Base-by-base conservation (phyloP, 2,329 filamentous ascomycete genomes). In the Fusarium penzigii region DNA sequence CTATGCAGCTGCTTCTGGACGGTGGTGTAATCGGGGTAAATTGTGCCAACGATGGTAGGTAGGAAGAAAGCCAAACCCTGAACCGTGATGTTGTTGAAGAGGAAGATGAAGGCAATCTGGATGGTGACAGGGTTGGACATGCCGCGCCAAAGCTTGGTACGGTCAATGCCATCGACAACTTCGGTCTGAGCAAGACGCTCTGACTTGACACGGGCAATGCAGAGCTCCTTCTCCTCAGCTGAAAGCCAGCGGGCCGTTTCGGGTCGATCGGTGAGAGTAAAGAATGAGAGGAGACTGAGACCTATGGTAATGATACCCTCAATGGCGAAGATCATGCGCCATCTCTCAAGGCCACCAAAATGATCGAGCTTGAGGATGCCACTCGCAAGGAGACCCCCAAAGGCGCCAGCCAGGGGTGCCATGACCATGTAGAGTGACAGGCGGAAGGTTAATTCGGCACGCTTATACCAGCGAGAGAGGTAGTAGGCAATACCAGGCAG, bases 241-340 rank as follows among this genome's bases (percentile, higher is more conserved):
- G 76, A 77, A 7, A 89, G 77, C 86, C 86, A 89, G 29, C 75
- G 70, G 0, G 86, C 86, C 0, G 84, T 86, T 51, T 79, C 83
- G 0, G 86, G 86, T 1, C 85, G 79, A 65, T 89, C 86, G 2
- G 86, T 87, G 17, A 89, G 69, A 0, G 84, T 86, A 57, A 86
- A 54, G 66, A 87, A 88, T 8, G 77, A 68, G 29, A 89, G 72
- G 6, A 88, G 39, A 0, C 78, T 75, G 0, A 89, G 69, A 3
- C 74, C 73, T 53, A 70, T 55, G 3, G 74, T 75, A 62, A 89
- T 80, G 64, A 88, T 82, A 17, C 87, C 87, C 65, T 89, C 87
- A 14, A 89, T 83, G 6, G 78, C 79, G 53, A 89, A 89, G 55
- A 89, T 87, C 85, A 88, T 87, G 11, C 85, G 75, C 87, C 86